Evolutionary conservation across 1,284 basidiomycete species (phyloP), one percentile per base, ranked within the genome.

Genomic region (Ustilago esculenta): DNA sequence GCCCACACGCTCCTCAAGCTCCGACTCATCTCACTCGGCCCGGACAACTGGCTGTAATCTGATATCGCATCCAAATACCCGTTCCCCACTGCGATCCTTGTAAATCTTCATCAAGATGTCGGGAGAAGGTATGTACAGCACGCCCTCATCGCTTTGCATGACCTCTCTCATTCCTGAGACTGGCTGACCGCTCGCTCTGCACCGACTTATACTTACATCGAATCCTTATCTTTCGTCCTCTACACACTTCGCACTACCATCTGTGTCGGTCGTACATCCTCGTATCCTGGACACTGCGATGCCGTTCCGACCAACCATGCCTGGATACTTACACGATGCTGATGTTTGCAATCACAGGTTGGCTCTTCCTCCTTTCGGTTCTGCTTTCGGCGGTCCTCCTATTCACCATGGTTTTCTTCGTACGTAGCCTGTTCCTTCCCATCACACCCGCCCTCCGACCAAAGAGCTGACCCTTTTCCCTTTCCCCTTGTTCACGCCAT

Each of bases 371-470:
- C 35, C 58, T 81, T 33, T 75, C 79, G 44, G 77, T 81, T 45
- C 67, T 81, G 55, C 59, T 81, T 32, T 68, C 80, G 39, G 80
- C 80, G 27, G 73, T 72, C 34, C 72, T 81, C 27, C 75, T 81
- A 34, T 81, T 81, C 53, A 79, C 79, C 33, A 81, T 81, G 80
- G 80, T 81, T 50, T 81, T 81, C 67, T 79, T 77, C 57, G 76
- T 79, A 63, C 56, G 76, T 71, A 34, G 20, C 27, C 23, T 7
- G 35, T 20, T n/a, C 15, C 4, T n/a, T 27, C 43, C 23, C 29
- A 3, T 27, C 9, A 30, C 9, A 18, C 5, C 34, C 12, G 21
- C 27, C 36, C 18, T 5, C 20, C 17, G 5, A 11, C 6, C 37
- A 27, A 10, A 12, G 24, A 29, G 49, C 57, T 59, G 34, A 60